phyloP scores from a whole-genome alignment of 768 basidiomycete species.

The Auricularia cornea region DNA sequence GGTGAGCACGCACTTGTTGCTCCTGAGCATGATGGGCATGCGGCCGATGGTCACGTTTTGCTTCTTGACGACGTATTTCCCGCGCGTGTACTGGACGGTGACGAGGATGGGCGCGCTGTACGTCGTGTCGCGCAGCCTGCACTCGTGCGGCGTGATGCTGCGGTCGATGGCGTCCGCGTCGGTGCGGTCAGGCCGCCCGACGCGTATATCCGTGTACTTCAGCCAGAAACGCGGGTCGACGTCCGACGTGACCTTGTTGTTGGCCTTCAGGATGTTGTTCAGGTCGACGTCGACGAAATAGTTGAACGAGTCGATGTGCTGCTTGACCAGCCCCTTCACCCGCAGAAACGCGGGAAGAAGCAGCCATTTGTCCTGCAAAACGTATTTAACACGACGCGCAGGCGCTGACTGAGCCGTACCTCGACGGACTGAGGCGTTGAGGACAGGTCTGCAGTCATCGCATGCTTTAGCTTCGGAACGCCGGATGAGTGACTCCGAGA shows the following conservation, averaged over 20 bases:
- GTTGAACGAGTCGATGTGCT: constrained; percentile 98
- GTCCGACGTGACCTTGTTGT: constrained; percentile 90
- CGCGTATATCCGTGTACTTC: constrained; percentile 91
- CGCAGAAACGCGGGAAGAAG: constrained; percentile 92
- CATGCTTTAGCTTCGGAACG: too few relatives aligned
- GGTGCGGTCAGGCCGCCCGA: constrained; percentile 85
- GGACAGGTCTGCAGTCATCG: not conserved
- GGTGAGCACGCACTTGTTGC: constrained; percentile 87
- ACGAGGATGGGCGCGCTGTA: constrained; percentile 92
- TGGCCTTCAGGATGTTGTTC: constrained; percentile 91
- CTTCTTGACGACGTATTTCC: constrained; percentile 77
- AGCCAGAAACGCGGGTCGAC: constrained; percentile 96
- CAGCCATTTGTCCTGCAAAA: constrained; percentile 90
- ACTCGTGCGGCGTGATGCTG: constrained; percentile 91
- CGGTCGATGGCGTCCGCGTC: constrained; percentile 73
- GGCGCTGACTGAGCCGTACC: not conserved
- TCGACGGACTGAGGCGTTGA: not conserved
- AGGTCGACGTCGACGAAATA: constrained; percentile 97
- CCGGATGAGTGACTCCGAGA: too few relatives aligned
- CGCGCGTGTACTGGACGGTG: constrained; percentile 90
- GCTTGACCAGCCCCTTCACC: constrained; percentile 97
- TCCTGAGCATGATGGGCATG: constrained; percentile 92
- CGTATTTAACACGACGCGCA: not conserved
- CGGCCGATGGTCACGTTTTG: constrained; percentile 81
- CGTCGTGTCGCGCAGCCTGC: constrained; percentile 88